phyloP scores from a whole-genome alignment of 2,329 filamentous ascomycete species.

The Zasmidium cellare region DNA sequence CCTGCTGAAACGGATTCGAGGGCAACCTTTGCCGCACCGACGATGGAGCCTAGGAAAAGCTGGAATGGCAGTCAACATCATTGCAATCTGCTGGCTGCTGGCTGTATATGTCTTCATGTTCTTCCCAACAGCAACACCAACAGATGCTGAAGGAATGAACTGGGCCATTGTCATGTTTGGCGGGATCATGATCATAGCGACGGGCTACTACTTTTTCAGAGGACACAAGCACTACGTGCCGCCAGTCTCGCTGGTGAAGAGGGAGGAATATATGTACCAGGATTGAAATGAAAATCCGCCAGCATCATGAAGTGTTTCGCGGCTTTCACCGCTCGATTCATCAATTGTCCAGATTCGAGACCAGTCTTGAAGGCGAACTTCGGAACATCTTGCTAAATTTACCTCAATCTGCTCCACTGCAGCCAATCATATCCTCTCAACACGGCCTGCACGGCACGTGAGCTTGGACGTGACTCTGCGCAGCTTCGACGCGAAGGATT shows the following conservation, averaged over 20 bases:
- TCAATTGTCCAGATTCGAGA: too few species aligned
- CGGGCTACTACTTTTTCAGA: slow-evolving; percentile 41
- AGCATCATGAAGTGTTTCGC: neutral
- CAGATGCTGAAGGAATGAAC: slow-evolving; percentile 48
- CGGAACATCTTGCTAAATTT: neutral
- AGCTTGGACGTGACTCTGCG: neutral
- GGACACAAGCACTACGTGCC: slow-evolving; percentile 31
- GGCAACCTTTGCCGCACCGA: slow-evolving; percentile 34
- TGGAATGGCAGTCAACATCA: slow-evolving; percentile 42
- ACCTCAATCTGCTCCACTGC: neutral
- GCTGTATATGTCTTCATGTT: slow-evolving; percentile 52
- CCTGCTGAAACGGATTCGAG: slow-evolving; percentile 37
- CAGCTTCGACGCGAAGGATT: neutral
- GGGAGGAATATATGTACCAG: neutral
- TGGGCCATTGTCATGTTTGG: slow-evolving; percentile 28
- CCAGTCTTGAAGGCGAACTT: neutral
- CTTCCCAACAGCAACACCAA: slow-evolving; percentile 43
- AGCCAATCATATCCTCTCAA: too few species aligned
- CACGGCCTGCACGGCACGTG: neutral
- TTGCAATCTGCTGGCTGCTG: slow-evolving; percentile 41
- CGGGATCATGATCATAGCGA: slow-evolving; percentile 40
- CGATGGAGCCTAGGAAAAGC: slow-evolving; percentile 41
- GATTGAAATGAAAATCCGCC: too few species aligned
- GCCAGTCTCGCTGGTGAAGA: slow-evolving; percentile 6
- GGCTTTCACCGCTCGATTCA: neutral